Conservation (phyloP, 2,329 filamentous ascomycete genomes). For the Colletotrichum brevisporum region DNA sequence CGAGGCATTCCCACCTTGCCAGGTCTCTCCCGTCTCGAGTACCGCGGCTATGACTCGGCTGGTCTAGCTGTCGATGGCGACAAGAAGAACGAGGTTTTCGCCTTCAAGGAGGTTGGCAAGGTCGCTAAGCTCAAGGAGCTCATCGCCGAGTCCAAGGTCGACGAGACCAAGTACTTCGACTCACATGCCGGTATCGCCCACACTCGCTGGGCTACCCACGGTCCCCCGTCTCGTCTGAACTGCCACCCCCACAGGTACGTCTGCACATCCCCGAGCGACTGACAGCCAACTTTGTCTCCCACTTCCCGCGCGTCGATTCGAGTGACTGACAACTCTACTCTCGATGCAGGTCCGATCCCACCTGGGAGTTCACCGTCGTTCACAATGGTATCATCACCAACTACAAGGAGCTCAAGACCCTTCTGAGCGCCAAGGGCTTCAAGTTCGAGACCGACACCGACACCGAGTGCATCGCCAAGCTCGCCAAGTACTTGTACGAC, state of each 20-base stretch:
- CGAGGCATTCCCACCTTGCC: slow-evolving; percentile 43
- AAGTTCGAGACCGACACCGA: slow-evolving; percentile 99
- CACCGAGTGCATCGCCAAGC: slow-evolving; percentile 98
- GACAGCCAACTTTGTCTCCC: slow-evolving; percentile 23
- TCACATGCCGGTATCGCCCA: slow-evolving; percentile 99
- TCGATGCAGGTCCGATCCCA: slow-evolving; percentile 84
- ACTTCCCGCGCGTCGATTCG: slow-evolving; percentile 23
- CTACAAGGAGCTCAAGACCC: slow-evolving; percentile 98
- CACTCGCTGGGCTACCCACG: slow-evolving; percentile 99
- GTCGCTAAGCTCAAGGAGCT: slow-evolving; percentile 96
- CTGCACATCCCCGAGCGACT: slow-evolving; percentile 18
- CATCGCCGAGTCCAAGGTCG: slow-evolving; percentile 85
- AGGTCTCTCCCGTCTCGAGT: slow-evolving; percentile 97
- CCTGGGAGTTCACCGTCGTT: slow-evolving; percentile 96
- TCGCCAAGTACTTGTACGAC: slow-evolving; percentile 98
- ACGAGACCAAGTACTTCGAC: slow-evolving; percentile 94
- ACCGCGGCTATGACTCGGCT: slow-evolving; percentile 98
- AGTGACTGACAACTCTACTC: slow-evolving; percentile 35
- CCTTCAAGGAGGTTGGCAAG: slow-evolving; percentile 99
- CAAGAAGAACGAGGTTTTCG: slow-evolving; percentile 98
- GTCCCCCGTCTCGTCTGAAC: slow-evolving; percentile 91
- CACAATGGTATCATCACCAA: slow-evolving; percentile 99
- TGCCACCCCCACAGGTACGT: slow-evolving; percentile 97
- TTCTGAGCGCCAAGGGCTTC: slow-evolving; percentile 95
- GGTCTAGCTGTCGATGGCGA: slow-evolving; percentile 96